Evolutionary conservation across 2,329 filamentous ascomycete genomes (phyloP), one percentile per base, ranked within the genome.

Genomic region (Aureobasidium sp.): DNA sequence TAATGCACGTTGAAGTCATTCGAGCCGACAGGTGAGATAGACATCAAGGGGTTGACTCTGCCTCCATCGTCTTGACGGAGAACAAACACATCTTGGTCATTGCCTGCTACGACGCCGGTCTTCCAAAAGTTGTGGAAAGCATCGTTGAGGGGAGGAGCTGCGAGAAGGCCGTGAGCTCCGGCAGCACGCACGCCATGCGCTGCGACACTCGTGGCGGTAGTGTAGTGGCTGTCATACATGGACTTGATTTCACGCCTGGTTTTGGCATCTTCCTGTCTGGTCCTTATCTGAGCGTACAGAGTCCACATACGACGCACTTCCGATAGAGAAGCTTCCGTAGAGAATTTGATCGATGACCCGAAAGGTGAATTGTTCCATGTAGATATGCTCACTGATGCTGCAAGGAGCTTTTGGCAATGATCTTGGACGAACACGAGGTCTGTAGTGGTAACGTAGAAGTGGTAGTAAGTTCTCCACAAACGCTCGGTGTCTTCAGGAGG

Each of bases 401-500:
- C 63, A 2, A 74, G 40, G 0, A 86, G 70, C 64, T 78, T 79
- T 21, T 71, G 66, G 0, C 75, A 70, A 59, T 84, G 81, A 1
- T 60, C 23, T 1, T 68, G 59, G 2, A 85, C 67, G 3, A 76
- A 23, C 0, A 66, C 27, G 0, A 75, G 64, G 2, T 77, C 71
- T 2, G 68, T 46, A 0, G 71, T 63, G 50, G 77, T 73, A 5
- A 86, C 62, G 38, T 74, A 76, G 4, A 81, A 65, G 64, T 84
- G 75, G 67, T 84, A 84, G 69, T 82, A 86, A 37, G 81, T 70
- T 60, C 80, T 75, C 81, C 81, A 85, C 4, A 53, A 23, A 63
- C 64, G 0, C 70, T 61, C 7, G 67, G 17, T 21, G 8, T 25
- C 2, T 40, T 8, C 33, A 11, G 31, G 7, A 31, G 21, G 3